Evolutionary conservation across 495 filamentous ascomycete genomes (phyloP).

Genomic region (Hyaloscypha hepaticicola): DNA sequence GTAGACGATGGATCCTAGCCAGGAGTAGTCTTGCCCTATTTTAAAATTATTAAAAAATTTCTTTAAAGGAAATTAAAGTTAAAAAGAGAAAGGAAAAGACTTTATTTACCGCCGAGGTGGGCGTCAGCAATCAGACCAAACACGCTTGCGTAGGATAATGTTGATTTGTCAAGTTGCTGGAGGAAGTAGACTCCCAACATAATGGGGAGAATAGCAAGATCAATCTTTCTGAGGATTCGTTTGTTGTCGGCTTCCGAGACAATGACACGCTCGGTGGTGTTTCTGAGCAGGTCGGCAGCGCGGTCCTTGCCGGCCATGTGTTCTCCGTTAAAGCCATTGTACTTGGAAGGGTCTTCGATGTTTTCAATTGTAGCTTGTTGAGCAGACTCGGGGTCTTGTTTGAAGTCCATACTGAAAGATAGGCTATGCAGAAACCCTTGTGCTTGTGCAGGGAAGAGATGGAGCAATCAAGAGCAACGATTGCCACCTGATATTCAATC

Average conservation of each 20-base stretch:
- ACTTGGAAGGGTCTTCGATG: conserved; percentile 14
- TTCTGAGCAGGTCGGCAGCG: conserved; percentile 46
- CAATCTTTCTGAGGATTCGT: conserved; percentile 26
- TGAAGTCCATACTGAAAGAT: conserved; percentile 29
- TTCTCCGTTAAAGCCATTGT: neutral
- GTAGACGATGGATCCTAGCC: conserved; percentile 61
- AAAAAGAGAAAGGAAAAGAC: too few species aligned
- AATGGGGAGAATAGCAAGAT: conserved; percentile 22
- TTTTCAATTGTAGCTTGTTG: conserved; percentile 34
- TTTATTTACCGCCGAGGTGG: conserved; percentile 37
- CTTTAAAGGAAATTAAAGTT: too few species aligned
- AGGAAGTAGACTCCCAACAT: conserved; percentile 62
- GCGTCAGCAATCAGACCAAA: conserved; percentile 58
- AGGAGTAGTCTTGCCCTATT: conserved; percentile 47
- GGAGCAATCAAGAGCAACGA: neutral
- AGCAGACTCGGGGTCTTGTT: conserved; percentile 38
- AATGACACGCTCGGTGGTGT: conserved; percentile 40
- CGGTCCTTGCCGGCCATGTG: conserved; percentile 39
- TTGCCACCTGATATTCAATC: conserved; percentile 4
- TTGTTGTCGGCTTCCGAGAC: conserved; percentile 43
- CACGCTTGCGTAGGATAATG: conserved; percentile 60
- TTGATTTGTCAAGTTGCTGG: conserved; percentile 66
- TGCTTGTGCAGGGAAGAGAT: neutral
- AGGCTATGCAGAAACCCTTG: neutral
- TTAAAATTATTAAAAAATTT: too few species aligned